These are phyloP conservation scores for Salix exigua DNA, from an alignment of 345 rosid genomes.

Conservation along the genomic window DNA sequence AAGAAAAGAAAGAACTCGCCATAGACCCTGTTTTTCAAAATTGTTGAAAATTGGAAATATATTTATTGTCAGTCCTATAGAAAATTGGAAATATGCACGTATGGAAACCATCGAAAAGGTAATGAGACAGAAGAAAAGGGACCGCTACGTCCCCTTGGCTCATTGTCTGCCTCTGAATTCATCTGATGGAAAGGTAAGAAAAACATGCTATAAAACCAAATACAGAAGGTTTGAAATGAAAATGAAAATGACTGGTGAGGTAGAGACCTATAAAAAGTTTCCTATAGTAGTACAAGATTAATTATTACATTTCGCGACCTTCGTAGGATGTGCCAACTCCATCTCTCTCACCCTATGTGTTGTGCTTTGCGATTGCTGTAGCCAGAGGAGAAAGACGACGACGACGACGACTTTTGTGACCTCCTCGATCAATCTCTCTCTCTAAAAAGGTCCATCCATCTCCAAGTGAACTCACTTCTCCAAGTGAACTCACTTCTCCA, in stretches of 20 bases:
- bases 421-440: not conserved
- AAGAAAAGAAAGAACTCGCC: no score
- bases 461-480: no score
- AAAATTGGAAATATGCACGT: not conserved
- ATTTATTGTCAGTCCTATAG: not conserved
- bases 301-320: not conserved
- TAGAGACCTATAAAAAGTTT: not conserved
- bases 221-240: not conserved
- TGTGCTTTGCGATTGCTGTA: not conserved
- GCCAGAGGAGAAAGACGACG: not conserved
- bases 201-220: not conserved
- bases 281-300: no score
- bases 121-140: not conserved
- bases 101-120: not conserved
- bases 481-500: no score
- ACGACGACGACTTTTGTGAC: not conserved
- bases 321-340: constrained; percentile 20
- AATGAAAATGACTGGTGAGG: constrained; percentile 34
- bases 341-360: constrained; percentile 27
- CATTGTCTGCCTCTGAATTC: not conserved
- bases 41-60: no score
- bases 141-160: not conserved
- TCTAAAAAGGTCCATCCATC: not conserved
- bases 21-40: no score
- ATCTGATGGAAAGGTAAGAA: not conserved